Evolutionary conservation across 2,329 filamentous ascomycete species (phyloP), one percentile per base, ranked within the genome.

Genomic region (Leptographium wingfieldii): DNA sequence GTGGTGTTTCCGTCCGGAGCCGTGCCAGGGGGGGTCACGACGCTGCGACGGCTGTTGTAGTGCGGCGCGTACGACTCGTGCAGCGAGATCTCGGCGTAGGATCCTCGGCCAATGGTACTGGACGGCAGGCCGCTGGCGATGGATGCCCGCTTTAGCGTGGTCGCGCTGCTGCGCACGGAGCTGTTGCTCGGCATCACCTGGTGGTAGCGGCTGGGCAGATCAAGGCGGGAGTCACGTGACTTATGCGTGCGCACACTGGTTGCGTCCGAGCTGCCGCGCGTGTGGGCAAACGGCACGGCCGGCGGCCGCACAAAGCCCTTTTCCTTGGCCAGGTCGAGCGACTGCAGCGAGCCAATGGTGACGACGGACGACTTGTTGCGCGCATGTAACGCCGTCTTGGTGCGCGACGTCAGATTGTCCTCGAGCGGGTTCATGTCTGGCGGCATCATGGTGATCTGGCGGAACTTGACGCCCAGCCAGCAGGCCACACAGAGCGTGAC

Each of bases 361-460:
- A 76, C 73, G 33, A 82, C 67, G 1, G 80, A 83, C 1, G 79
- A 80, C 71, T 81, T 83, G 71, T 88, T 92, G 68, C 87, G 83
- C 76, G 91, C 92, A 73, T 95, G 90, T 55, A 62, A 56, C 48
- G 25, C 33, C 56, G 52, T 52, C 43, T 46, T 40, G 60, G 73
- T 75, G 29, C 86, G 82, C 12, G 89, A 85, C 1, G 91, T 96
- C 61, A 95, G 75, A 67, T 92, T 86, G 65, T 88, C 84, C 70
- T 96, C 92, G 16, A 97, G 78, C 1, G 92, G 92, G 70, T 97
- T 97, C 88, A 96, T 90, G 68, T 97, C 92, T 0, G 92, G 92
- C 6, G 92, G 92, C 70, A 96, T 80, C 25, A 80, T 77, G 5
- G 85, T 79, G 67, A 97, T 96, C 68, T 88, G 87, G 49, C 86